Evolutionary conservation across 352 stramenopile species (phyloP), one percentile per base, ranked within the genome.

Genomic region (Pythium sukuiense): DNA sequence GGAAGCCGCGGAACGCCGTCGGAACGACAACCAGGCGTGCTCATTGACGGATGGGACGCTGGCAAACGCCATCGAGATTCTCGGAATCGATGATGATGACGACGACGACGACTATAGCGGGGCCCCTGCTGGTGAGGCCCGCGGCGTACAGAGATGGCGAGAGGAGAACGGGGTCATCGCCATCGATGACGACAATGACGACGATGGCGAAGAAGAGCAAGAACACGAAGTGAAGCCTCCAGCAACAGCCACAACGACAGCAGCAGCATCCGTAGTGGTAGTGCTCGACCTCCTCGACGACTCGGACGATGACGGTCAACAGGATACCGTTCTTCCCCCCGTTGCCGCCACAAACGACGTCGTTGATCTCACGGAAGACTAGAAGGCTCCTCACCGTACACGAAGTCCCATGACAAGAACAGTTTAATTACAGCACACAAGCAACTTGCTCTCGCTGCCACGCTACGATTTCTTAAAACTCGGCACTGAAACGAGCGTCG

Each of bases 401-500:
- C n/a, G 14, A 45, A 59, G 18, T 37, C 24, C 52, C 46, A 6
- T 26, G 39, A 37, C 62, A 56, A 61, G 54, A 27, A 30, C 30
- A 26, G 14, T 35, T 48, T 55, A 35, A 55, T 59, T 52, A 63
- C 59, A 71, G 48, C 46, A 20, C 50, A 63, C 43, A 50, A 6
- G 29, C 43, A 30, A 50, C 43, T 50, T 50, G 18, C 12, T 41
- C 32, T 32, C 33, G 32, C 26, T 43, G 45, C 48, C 50, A 20
- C 41, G 4, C 3, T 8, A 50, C 30, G 7, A 35, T 56, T 27
- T 33, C 52, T 76, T 90, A 94, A 72, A 90, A 93, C 63, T 96
- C 87, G 54, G 82, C 87, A 73, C 87, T 94, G 67, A 94, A 93
- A 41, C 86, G 87, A 41, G 82, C 69, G 62, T 92, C 85, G 60